phyloP scores from a whole-genome alignment of 208 protist genomes.

The Wallacemonas sp. region DNA sequence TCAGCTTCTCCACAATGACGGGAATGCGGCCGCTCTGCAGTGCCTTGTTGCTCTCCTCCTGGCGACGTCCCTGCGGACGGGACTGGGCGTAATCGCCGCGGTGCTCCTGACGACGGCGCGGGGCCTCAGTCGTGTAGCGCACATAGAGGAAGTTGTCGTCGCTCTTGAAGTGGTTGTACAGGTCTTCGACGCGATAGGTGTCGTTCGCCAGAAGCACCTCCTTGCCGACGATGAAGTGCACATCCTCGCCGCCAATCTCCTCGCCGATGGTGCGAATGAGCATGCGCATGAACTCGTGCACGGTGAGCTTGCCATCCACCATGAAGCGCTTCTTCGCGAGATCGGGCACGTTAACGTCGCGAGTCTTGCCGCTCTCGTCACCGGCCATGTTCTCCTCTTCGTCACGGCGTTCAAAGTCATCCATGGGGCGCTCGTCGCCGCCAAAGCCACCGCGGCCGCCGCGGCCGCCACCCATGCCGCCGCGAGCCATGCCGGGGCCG shows the following conservation, averaged over 20 bases:
- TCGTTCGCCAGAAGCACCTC: neutral
- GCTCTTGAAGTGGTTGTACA: slow-evolving; percentile 3
- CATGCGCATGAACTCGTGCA: neutral
- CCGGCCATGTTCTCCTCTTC: neutral
- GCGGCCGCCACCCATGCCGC: neutral
- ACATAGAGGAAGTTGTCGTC: neutral
- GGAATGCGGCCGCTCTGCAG: neutral
- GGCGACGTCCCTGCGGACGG: neutral
- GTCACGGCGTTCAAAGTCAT: neutral
- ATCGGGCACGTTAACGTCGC: neutral
- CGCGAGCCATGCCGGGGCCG: neutral
- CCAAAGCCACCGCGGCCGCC: neutral
- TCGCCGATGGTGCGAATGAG: neutral
- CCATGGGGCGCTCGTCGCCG: neutral
- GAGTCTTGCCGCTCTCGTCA: no score
- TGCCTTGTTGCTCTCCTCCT: neutral
- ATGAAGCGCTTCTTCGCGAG: slow-evolving; percentile 3
- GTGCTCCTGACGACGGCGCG: neutral
- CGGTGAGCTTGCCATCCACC: neutral
- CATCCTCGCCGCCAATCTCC: neutral
- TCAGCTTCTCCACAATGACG: slow-evolving; percentile 4
- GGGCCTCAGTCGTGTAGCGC: neutral
- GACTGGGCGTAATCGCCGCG: neutral
- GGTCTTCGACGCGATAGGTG: neutral
- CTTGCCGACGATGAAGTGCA: slow-evolving; percentile 3